These are phyloP conservation scores for Hypoxylon sp. DNA, from an alignment of 2,329 filamentous ascomycete genomes.

Conservation along the genomic window DNA sequence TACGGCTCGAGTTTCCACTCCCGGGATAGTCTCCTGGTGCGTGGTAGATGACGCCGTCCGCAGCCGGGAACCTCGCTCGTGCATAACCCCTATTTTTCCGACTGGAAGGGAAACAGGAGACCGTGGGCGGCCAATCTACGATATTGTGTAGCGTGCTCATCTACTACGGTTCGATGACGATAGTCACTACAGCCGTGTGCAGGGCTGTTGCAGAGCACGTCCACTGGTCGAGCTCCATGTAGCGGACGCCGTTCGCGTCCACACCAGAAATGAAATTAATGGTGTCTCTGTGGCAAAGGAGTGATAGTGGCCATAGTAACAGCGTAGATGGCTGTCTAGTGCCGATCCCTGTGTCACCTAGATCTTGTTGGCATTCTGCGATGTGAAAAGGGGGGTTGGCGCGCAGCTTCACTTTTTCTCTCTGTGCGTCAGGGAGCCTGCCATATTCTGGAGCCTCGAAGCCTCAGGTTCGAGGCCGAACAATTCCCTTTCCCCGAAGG, in stretches of 20 bases:
- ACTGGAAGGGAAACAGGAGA: conserved; percentile 6
- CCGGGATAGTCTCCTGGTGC: conserved; percentile 20
- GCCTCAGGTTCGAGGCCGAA: conserved; percentile 40
- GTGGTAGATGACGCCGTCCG: conserved; percentile 34
- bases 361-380: conserved; percentile 36
- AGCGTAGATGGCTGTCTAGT: conserved; percentile 40
- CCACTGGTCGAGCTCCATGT: conserved; percentile 58
- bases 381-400: conserved; percentile 4
- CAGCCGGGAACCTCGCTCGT: conserved; percentile 23
- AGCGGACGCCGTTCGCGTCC: conserved; percentile 59
- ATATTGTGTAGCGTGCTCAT: conserved; percentile 38
- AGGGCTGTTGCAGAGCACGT: conserved; percentile 59
- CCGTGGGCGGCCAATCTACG: conserved; percentile 27
- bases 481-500: conserved; percentile 46
- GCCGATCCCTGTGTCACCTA: conserved; percentile 37
- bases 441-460: conserved; percentile 41
- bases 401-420: conserved; percentile 7
- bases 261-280: conserved; percentile 56
- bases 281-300: conserved; percentile 49
- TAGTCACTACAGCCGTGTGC: conserved; percentile 52
- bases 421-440: conserved; percentile 25
- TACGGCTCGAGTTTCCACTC: conserved; percentile 19
- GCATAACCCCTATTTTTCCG: conserved; percentile 24
- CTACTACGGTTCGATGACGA: conserved; percentile 40
- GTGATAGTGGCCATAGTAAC: conserved; percentile 53